These are phyloP conservation scores for Haemoproteus tartakovskyi DNA, from an alignment of 169 alveolate species.

Conservation along the genomic window DNA sequence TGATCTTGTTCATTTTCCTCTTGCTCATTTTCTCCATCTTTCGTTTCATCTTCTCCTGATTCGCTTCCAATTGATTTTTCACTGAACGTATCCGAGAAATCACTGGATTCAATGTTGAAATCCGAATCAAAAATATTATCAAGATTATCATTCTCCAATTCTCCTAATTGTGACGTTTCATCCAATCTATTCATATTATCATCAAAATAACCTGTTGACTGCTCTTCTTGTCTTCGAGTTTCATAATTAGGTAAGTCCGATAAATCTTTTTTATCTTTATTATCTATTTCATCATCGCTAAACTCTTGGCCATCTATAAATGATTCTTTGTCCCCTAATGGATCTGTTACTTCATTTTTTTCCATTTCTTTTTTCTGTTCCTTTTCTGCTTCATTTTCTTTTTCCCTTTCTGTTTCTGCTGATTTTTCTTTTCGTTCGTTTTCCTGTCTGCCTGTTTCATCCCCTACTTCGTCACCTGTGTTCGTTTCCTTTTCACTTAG, in stretches of 20 bases:
- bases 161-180: no score
- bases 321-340: slow-evolving; percentile 8
- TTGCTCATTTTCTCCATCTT: neutral
- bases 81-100: slow-evolving; percentile 39
- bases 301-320: slow-evolving; percentile 60
- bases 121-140: slow-evolving; percentile 10
- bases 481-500: slow-evolving; percentile 36
- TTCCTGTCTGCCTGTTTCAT: slow-evolving; percentile 3
- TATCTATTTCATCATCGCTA: slow-evolving; percentile 58
- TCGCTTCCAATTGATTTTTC: slow-evolving; percentile 10
- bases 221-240: no score
- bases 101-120: slow-evolving; percentile 61
- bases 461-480: slow-evolving; percentile 19
- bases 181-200: no score
- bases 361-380: slow-evolving; percentile 13
- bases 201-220: no score
- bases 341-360: slow-evolving; percentile 4
- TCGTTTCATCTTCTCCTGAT: slow-evolving; percentile 9
- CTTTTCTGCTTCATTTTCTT: slow-evolving; percentile 1
- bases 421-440: neutral
- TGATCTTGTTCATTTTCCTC: neutral
- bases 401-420: neutral
- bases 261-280: slow-evolving; percentile 63
- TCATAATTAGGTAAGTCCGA: no score
- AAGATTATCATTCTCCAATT: no score